Evolutionary conservation across 2,329 filamentous ascomycete genomes (phyloP).

Genomic region (Tolypocladium tundrense): DNA sequence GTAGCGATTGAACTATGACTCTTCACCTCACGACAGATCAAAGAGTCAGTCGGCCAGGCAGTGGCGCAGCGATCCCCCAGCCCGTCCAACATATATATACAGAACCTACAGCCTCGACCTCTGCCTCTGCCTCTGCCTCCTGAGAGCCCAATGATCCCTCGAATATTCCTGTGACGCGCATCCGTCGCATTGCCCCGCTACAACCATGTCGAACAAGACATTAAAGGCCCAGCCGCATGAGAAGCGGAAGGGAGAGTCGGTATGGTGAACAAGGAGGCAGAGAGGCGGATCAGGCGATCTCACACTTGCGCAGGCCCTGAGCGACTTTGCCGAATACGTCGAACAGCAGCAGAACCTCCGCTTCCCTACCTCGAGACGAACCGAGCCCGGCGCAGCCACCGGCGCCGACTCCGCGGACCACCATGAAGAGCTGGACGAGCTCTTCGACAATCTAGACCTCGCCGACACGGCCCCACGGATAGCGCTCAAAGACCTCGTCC

Average conservation of each 20-base stretch:
- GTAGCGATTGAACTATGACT: conserved; percentile 1
- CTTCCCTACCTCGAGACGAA: conserved; percentile 33
- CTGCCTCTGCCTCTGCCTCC: not conserved
- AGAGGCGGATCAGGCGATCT: not conserved
- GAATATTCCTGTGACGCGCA: conserved; percentile 12
- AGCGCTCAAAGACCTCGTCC: conserved; percentile 65
- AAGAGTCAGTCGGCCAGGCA: conserved; percentile 6
- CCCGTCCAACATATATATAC: not conserved
- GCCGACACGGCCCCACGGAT: conserved; percentile 57
- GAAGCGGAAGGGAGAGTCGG: conserved; percentile 76
- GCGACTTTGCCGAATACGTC: conserved; percentile 96
- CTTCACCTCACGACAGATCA: not conserved
- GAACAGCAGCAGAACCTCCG: conserved; percentile 81
- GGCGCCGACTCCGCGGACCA: conserved; percentile 31
- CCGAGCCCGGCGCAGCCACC: conserved; percentile 16
- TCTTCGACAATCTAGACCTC: conserved; percentile 81
- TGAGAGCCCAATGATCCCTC: conserved; percentile 15
- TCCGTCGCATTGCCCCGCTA: conserved; percentile 11
- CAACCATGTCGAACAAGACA: conserved; percentile 42
- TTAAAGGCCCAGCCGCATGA: conserved; percentile 62
- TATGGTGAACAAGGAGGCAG: conserved; percentile 27
- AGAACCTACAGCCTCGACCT: no score
- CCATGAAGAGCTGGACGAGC: conserved; percentile 80
- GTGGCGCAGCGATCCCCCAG: not conserved
- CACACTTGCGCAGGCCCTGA: conserved; percentile 49